Conservation (phyloP, 2,329 filamentous ascomycete genomes). For the Exserohilum rostratum region DNA sequence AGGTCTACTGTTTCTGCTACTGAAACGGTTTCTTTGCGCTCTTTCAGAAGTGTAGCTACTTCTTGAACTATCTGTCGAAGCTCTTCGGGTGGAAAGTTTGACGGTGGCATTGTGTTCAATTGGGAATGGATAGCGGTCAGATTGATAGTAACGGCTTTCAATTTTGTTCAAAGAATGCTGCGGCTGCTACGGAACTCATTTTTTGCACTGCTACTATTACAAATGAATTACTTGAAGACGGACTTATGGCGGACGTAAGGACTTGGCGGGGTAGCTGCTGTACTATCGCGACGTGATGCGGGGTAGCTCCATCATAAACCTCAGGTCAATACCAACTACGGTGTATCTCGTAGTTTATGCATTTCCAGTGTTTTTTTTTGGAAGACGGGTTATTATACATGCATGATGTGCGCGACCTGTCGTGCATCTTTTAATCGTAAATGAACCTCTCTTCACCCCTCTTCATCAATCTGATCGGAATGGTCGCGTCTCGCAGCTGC, state of each 20-base stretch:
- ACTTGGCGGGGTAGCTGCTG: slow-evolving; percentile 22
- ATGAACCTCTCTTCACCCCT: slow-evolving; percentile 73
- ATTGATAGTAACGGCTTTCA: background rate
- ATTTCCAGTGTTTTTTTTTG: background rate
- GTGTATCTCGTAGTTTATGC: background rate
- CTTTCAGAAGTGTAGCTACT: slow-evolving; percentile 60
- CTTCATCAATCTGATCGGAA: slow-evolving; percentile 72
- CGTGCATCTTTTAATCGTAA: slow-evolving; percentile 28
- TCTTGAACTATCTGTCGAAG: slow-evolving; percentile 55
- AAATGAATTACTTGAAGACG: background rate
- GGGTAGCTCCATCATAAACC: slow-evolving; percentile 18
- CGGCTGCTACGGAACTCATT: background rate
- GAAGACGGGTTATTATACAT: background rate
- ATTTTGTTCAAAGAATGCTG: no score
- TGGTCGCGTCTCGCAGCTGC: slow-evolving; percentile 66
- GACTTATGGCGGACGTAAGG: slow-evolving; percentile 1
- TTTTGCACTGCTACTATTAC: background rate
- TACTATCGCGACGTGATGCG: slow-evolving; percentile 25
- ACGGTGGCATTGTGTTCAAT: slow-evolving; percentile 29
- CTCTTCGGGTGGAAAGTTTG: slow-evolving; percentile 50
- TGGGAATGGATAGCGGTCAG: background rate
- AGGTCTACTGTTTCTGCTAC: slow-evolving; percentile 64
- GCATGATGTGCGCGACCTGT: background rate
- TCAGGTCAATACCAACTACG: background rate
- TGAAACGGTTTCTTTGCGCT: slow-evolving; percentile 62